A percentile compares a stretch with the other conserved stretches of the same genome.
Evolutionary conservation across 176 grass and related monocot species (phyloP).

Genomic region (Tuctoria greenei): DNA sequence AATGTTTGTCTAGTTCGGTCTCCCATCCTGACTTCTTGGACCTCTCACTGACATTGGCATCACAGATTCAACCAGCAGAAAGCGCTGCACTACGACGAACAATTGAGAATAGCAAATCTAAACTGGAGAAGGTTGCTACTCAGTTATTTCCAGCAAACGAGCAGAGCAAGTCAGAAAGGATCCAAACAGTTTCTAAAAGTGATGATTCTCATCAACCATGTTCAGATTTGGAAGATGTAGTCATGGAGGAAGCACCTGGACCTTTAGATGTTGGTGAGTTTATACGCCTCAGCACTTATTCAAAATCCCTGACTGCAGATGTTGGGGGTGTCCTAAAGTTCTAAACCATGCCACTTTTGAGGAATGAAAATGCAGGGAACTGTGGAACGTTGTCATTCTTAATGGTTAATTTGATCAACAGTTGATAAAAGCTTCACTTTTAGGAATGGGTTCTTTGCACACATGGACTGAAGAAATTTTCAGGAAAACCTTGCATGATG

Average conservation of each 20-base stretch:
- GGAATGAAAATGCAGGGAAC: constrained; percentile 5
- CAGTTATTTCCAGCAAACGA: neutral
- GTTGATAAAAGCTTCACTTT: neutral
- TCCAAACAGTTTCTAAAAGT: constrained; percentile 17
- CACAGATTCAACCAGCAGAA: constrained; percentile 41
- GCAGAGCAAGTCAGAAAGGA: neutral
- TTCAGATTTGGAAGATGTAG: constrained; percentile 30
- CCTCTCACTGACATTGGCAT: constrained; percentile 45
- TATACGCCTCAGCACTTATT: constrained; percentile 18
- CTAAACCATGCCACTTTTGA: constrained; percentile 15
- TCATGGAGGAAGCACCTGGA: constrained; percentile 8
- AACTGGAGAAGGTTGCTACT: neutral
- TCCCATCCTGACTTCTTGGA: constrained; percentile 25
- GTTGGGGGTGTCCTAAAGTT: neutral
- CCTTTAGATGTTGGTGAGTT: constrained; percentile 47
- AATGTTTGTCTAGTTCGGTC: constrained; percentile 38
- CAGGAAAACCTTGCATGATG: neutral
- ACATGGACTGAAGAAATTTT: constrained; percentile 19
- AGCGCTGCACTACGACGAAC: constrained; percentile 19
- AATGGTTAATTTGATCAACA: constrained; percentile 12
- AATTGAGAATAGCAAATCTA: neutral
- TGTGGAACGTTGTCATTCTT: neutral
- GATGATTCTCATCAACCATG: constrained; percentile 6
- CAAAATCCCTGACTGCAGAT: neutral
- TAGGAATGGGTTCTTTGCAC: neutral